These are phyloP conservation scores for Prunus salicina DNA, from an alignment of 306 rosid genomes.

Conservation along the genomic window DNA sequence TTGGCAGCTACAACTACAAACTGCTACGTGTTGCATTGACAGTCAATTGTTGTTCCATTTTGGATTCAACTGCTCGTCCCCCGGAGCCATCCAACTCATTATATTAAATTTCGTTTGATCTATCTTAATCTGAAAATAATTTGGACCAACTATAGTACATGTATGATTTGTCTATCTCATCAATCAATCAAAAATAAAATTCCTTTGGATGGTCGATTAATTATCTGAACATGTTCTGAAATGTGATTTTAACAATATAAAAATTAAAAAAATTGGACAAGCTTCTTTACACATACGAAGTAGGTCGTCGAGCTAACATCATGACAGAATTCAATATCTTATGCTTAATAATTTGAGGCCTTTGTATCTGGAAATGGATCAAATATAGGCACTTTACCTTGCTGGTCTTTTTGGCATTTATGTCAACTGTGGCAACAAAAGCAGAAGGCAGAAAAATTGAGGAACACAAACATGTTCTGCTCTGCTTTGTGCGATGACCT, in stretches of 20 bases:
- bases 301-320: no score
- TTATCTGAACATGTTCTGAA: background rate
- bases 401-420: background rate
- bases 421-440: background rate
- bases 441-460: background rate
- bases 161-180: background rate
- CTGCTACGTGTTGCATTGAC: background rate
- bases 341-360: no score
- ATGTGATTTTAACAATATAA: background rate
- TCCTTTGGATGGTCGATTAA: background rate
- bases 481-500: constrained; percentile 34
- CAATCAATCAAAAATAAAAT: background rate
- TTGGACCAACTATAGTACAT: background rate
- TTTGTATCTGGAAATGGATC: no score
- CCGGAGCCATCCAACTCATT: background rate
- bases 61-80: background rate
- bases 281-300: no score
- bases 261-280: no score
- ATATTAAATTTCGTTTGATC: background rate
- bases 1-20: background rate
- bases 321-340: no score
- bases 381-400: background rate
- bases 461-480: constrained; percentile 2
- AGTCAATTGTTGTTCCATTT: background rate
- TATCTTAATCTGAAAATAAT: background rate